Percentiles rank a stretch among this genome's conserved stretches.
phyloP scores from a whole-genome alignment of 148 eudicot genomes.

The Agrostemma githago region DNA sequence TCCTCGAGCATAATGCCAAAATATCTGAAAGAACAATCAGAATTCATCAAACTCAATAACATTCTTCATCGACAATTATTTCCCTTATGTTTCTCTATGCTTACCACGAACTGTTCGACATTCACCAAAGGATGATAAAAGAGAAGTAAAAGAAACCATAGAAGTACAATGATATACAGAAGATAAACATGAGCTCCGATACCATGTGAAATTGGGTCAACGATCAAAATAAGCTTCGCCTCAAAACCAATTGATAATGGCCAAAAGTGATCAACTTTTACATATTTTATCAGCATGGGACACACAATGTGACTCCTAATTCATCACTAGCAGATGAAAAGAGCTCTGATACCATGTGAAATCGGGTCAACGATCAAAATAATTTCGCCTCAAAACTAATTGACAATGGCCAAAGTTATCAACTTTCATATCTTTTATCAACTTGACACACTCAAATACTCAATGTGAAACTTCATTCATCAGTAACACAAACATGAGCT shows the following conservation, averaged over 20 bases:
- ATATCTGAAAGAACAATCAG: constrained; percentile 48
- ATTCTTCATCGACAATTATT: not conserved
- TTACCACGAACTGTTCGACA: not conserved
- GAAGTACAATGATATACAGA: too few species aligned
- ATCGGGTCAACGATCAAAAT: not conserved
- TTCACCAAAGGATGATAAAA: not conserved
- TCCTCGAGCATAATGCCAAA: constrained; percentile 74
- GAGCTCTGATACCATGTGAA: too few species aligned
- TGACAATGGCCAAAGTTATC: not conserved
- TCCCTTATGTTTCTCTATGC: not conserved
- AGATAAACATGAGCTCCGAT: not conserved
- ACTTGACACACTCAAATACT: not conserved
- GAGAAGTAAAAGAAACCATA: too few species aligned
- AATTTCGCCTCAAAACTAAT: too few species aligned
- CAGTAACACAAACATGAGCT: too few species aligned
- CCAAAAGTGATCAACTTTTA: not conserved
- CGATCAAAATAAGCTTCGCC: too few species aligned
- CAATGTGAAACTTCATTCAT: too few species aligned
- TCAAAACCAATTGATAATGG: not conserved
- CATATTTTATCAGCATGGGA: not conserved
- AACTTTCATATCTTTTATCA: not conserved
- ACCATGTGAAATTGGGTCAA: not conserved
- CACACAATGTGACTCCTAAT: not conserved
- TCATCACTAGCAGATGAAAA: too few species aligned
- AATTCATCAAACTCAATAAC: constrained; percentile 6